Conservation (phyloP, 192 early-diverging fungal species). For the Chytriomyces confervae region DNA sequence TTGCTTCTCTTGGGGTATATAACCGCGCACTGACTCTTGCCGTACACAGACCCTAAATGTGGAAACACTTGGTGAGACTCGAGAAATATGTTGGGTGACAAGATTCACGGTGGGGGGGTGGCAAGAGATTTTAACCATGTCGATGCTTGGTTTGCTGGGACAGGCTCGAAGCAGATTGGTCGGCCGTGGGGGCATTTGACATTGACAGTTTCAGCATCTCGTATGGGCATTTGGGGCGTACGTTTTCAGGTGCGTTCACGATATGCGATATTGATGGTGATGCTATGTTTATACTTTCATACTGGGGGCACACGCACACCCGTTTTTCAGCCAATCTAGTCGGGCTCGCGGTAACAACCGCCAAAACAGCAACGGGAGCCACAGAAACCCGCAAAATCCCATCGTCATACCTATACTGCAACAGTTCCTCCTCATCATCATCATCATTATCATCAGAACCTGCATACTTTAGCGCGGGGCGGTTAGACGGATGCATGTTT, state of each 20-base stretch:
- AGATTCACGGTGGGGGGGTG: background rate
- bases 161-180: slow-evolving; percentile 4
- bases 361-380: background rate
- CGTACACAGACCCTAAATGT: background rate
- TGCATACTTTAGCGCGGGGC: background rate
- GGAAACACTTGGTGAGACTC: too few species aligned
- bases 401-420: background rate
- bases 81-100: background rate
- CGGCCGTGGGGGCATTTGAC: background rate
- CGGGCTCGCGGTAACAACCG: too few species aligned
- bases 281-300: too few species aligned
- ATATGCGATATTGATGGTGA: background rate
- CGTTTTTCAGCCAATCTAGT: too few species aligned
- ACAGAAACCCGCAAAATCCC: background rate
- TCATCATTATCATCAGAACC: background rate
- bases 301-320: too few species aligned
- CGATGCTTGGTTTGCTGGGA: background rate
- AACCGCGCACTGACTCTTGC: background rate
- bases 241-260: background rate
- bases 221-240: background rate
- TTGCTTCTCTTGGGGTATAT: background rate
- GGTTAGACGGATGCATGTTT: background rate
- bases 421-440: background rate
- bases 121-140: background rate
- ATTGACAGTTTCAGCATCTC: background rate